Evolutionary conservation across 768 basidiomycete species (phyloP), one percentile per base, ranked within the genome.

Genomic region (Phaeolepiota aurea): DNA sequence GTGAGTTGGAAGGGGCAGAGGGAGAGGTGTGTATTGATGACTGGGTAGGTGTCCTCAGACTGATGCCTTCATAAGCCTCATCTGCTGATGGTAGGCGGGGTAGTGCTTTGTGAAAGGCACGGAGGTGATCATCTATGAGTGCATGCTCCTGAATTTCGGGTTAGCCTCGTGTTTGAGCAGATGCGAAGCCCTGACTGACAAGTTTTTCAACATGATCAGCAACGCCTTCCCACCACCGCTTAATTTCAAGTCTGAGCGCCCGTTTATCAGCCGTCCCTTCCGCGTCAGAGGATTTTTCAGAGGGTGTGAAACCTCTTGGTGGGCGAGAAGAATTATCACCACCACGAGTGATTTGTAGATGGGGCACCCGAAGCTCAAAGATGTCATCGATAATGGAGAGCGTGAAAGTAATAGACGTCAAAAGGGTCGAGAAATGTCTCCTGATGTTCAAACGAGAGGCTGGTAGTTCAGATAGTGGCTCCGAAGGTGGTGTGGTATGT

Each of bases 221-320:
- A 4, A 85, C 57, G 13, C 71, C 69, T 48, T 77, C 73, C 82
- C 82, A 86, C 78, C 80, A 85, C 21, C 46, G 50, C 52, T 64
- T 69, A 44, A 86, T 83, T 53, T 86, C 78, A 41, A 64, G 57
- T 43, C 78, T 56, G n/a, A 85, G 55, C 2, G 56, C 48, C 28
- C 65, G 65, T 54, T 70, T 77, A 44, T 72, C 72, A 15, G 64
- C 63, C 21, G 61, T 64, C 10, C 44, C 52, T 4, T 57, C 56
- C 5, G 39, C 45, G 20, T 44, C 35, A 4, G 20, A 9, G 20
- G 21, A 28, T 25, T 36, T 21, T 18, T 36, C 32, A 4, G 41
- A 30, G 2, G 2, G 39, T 13, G 10, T 40, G 2, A 20, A 25
- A 7, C 5, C 20, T 20, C 20, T 37, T 28, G 38, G 16, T n/a